Evolutionary conservation across 768 basidiomycete genomes (phyloP).

Genomic region (Pisolithus tinctorius): DNA sequence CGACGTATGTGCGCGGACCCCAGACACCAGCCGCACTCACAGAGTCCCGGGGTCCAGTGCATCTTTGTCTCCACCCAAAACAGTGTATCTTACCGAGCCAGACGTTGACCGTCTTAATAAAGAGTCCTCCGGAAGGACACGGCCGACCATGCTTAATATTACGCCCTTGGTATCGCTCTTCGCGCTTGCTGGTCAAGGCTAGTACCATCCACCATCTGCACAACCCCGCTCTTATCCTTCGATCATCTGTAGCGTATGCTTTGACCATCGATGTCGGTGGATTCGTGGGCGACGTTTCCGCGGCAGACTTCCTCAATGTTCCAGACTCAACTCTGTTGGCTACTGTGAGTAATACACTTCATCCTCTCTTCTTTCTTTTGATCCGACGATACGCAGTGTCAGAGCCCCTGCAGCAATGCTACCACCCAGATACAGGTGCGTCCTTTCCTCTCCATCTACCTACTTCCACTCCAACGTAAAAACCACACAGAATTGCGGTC

Average conservation of each 20-base stretch:
- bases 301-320: constrained; percentile 40
- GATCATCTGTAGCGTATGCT: constrained; percentile 28
- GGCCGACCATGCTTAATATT: constrained; percentile 21
- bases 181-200: constrained; percentile 59
- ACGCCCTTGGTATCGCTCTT: constrained; percentile 22
- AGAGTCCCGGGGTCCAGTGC: not conserved
- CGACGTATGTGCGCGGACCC: constrained; percentile 1
- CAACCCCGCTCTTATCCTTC: not conserved
- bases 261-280: constrained; percentile 44
- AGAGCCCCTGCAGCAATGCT: constrained; percentile 20
- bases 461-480: constrained; percentile 22
- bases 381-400: constrained; percentile 21
- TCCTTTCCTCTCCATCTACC: constrained; percentile 4
- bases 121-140: constrained; percentile 29
- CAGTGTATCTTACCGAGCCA: too few species aligned
- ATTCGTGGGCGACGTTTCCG: constrained; percentile 28
- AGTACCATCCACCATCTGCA: constrained; percentile 1
- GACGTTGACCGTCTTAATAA: not conserved
- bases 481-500: constrained; percentile 31
- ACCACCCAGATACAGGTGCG: constrained; percentile 21
- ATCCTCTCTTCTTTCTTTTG: not conserved
- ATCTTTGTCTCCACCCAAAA: too few species aligned
- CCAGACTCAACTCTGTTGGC: constrained; percentile 22
- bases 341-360: constrained; percentile 17
- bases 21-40: not conserved